Evolutionary conservation across 768 basidiomycete genomes (phyloP), one percentile per base, ranked within the genome.

Genomic region (Agaricus subrufescens): DNA sequence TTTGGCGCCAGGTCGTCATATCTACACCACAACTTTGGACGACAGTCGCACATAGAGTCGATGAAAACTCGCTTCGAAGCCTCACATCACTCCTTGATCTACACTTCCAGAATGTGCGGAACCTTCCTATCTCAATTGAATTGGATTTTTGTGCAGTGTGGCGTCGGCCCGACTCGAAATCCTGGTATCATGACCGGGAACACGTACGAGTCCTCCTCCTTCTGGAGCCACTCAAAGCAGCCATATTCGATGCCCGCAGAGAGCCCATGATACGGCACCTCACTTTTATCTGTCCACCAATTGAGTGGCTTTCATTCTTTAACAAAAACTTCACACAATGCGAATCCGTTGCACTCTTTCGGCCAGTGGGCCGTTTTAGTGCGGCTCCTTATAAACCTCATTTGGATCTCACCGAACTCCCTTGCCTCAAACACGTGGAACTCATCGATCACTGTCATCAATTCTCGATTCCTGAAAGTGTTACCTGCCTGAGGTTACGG

Each of bases 21-120:
- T 46, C 45, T 4, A 46, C 45, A 19, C 54, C 46, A 4, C 54
- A 48, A 27, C 46, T 55, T n/a, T 55, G 54, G 46, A 55, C 46
- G 6, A 26, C 46, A 3, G 19, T 55, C 2, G 40, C 39, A 19
- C 27, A 42, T 7, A 6, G 48, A 4, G 34, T 55, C 30, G 10
- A n/a, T n/a, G 37, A 48, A 9, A 9, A 2, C 7, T 14, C 29
- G 4, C n/a, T 26, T 5, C 14, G 19, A 8, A 47, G 8, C 39
- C 47, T 48, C 14, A 19, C 26, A 3, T 37, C 46, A 5, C 27
- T 48, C 0, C 34, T 48, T 25, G 31, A 43, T n/a, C 27, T 55
- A n/a, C 30, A 55, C 12, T 55, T 48, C 26, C 14, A 55, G 26
- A 55, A 55, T 14, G 46, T 46, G n/a, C 54, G 27, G 8, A 31